Evolutionary conservation across 2,329 filamentous ascomycete species (phyloP).

Genomic region (Ceratocystis cacaofunesta): DNA sequence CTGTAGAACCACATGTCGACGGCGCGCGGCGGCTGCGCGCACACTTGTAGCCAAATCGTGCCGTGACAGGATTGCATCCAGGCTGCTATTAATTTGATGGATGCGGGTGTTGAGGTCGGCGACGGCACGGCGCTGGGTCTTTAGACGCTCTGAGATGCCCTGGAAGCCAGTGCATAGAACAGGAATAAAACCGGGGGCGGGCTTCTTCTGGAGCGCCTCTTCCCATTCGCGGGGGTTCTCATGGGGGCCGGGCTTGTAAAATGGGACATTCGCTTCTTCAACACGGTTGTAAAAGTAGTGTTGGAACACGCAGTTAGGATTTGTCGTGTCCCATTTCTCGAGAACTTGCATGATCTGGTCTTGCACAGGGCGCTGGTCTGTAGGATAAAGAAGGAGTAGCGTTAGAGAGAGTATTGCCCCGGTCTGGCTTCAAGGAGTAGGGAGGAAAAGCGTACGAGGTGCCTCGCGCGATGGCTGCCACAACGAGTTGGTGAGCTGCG

Average conservation of each 20-base stretch:
- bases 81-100: constrained; percentile 63
- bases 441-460: constrained; percentile 28
- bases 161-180: constrained; percentile 61
- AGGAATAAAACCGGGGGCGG: constrained; percentile 59
- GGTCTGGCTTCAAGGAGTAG: not conserved
- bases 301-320: constrained; percentile 58
- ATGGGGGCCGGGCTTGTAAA: constrained; percentile 52
- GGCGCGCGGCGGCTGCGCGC: constrained; percentile 54
- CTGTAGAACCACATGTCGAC: constrained; percentile 57
- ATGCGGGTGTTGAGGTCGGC: constrained; percentile 55
- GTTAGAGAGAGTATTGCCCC: constrained; percentile 12
- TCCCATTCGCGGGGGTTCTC: constrained; percentile 74
- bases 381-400: not conserved
- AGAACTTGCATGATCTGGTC: constrained; percentile 59
- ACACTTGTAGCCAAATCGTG: constrained; percentile 67
- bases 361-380: constrained; percentile 53
- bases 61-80: constrained; percentile 56
- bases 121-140: constrained; percentile 55
- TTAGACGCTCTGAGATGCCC: constrained; percentile 55
- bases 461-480: constrained; percentile 39
- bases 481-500: constrained; percentile 34
- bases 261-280: constrained; percentile 57
- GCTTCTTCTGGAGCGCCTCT: constrained; percentile 66
- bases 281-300: constrained; percentile 82
- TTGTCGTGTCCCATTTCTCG: constrained; percentile 58